Conservation (phyloP, 768 basidiomycete genomes). For the Hydnomerulius pinastri region DNA sequence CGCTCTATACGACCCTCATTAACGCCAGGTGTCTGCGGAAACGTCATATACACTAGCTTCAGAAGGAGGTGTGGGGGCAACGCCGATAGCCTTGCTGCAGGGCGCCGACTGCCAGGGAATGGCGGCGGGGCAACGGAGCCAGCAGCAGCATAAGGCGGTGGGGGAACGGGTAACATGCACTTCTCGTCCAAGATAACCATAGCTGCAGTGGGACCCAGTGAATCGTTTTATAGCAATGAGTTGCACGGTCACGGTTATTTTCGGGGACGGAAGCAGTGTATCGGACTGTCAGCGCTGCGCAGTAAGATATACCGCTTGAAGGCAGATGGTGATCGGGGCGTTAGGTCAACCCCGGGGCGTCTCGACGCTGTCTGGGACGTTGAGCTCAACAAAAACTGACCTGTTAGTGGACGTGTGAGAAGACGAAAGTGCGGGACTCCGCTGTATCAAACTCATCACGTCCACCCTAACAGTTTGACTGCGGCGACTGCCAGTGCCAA, state of each 20-base stretch:
- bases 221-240: conserved; percentile 2
- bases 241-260: background rate
- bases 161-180: conserved; percentile 30
- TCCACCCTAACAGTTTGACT: too few relatives aligned
- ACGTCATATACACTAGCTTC: conserved; percentile 65
- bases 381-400: background rate
- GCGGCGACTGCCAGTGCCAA: too few relatives aligned
- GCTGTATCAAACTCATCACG: too few relatives aligned
- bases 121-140: conserved; percentile 34
- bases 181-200: conserved; percentile 54
- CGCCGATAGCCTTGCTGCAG: conserved; percentile 26
- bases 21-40: conserved; percentile 50
- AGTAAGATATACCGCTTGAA: background rate
- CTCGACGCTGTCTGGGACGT: background rate
- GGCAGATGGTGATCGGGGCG: too few relatives aligned
- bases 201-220: conserved; percentile 2
- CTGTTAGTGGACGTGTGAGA: background rate
- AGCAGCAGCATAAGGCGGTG: conserved; percentile 39
- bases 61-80: conserved; percentile 68
- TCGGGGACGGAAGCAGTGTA: conserved; percentile 2
- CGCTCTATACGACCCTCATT: conserved; percentile 44
- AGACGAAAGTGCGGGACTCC: background rate
- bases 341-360: too few relatives aligned
- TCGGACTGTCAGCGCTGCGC: background rate
- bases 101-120: conserved; percentile 26